Evolutionary conservation across 2,329 filamentous ascomycete species (phyloP).

Genomic region (Davidsoniella eucalypti): DNA sequence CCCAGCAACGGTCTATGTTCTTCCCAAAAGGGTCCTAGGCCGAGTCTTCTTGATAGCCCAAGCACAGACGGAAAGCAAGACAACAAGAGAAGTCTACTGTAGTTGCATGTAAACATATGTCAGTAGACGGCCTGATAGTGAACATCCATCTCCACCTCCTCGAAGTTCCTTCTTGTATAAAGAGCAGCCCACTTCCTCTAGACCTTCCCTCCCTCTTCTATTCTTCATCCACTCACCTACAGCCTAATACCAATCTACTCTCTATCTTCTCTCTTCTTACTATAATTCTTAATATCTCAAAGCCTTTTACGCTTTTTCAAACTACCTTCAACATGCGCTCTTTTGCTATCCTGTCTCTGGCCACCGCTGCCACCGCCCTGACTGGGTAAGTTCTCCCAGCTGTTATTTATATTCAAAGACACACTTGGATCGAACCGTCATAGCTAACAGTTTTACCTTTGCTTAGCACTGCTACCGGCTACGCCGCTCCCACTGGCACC

Average conservation of each 20-base stretch:
- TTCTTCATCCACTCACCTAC: background rate
- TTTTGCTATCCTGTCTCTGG: constrained; percentile 10
- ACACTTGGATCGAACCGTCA: background rate
- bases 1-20: no score
- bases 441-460: background rate
- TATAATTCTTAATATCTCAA: constrained; percentile 5
- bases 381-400: constrained; percentile 7
- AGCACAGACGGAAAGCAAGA: no score
- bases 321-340: constrained; percentile 8
- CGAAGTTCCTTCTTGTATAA: no score
- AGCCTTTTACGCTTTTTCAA: background rate
- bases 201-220: no score
- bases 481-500: constrained; percentile 3
- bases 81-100: no score
- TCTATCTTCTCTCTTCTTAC: background rate
- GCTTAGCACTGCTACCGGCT: background rate
- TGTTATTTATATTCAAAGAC: background rate
- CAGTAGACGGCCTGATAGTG: no score
- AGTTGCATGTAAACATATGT: no score
- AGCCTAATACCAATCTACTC: background rate
- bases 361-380: constrained; percentile 6
- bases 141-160: no score
- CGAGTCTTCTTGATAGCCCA: no score
- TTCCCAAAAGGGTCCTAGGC: no score
- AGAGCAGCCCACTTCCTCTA: no score